Evolutionary conservation across 768 basidiomycete genomes (phyloP).

Genomic region (Tulasnella sp.): DNA sequence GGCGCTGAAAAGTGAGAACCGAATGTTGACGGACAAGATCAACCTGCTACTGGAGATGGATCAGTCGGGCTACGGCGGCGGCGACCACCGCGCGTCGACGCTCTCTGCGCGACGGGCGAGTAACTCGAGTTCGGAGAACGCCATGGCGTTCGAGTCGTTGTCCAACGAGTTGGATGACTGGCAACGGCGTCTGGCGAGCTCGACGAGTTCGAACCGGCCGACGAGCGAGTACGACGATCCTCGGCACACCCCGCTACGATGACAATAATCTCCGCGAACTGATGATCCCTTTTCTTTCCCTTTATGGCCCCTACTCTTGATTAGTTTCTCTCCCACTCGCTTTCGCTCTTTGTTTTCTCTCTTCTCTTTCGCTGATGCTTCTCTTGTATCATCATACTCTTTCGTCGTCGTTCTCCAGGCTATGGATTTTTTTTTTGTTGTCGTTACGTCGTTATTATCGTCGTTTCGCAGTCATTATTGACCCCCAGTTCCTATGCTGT

Average conservation of each 20-base stretch:
- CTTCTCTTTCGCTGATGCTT: background rate
- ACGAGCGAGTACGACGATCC: slow-evolving; percentile 57
- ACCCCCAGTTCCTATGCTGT: too few relatives aligned
- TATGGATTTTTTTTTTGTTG: background rate
- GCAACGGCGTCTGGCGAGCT: slow-evolving; percentile 72
- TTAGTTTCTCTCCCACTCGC: background rate
- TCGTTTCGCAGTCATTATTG: too few relatives aligned
- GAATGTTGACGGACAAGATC: slow-evolving; percentile 84
- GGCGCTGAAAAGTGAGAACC: slow-evolving; percentile 69
- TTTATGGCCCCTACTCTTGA: slow-evolving; percentile 29
- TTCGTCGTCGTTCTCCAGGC: slow-evolving; percentile 3
- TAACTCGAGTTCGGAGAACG: slow-evolving; percentile 73
- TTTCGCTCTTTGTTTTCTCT: slow-evolving; percentile 1
- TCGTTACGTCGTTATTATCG: too few relatives aligned
- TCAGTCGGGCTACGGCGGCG: slow-evolving; percentile 45
- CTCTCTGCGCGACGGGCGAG: slow-evolving; percentile 42
- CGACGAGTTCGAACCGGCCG: slow-evolving; percentile 44
- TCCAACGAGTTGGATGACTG: slow-evolving; percentile 75
- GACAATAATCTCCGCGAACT: background rate
- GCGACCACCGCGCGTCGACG: background rate
- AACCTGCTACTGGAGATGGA: slow-evolving; percentile 73
- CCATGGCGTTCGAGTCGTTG: slow-evolving; percentile 59
- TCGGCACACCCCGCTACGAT: slow-evolving; percentile 8
- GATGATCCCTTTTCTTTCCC: slow-evolving; percentile 35
- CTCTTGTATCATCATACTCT: slow-evolving; percentile 15